Base-by-base conservation (phyloP, 2,329 filamentous ascomycete genomes). In the Ophiostoma triangulosporum region DNA sequence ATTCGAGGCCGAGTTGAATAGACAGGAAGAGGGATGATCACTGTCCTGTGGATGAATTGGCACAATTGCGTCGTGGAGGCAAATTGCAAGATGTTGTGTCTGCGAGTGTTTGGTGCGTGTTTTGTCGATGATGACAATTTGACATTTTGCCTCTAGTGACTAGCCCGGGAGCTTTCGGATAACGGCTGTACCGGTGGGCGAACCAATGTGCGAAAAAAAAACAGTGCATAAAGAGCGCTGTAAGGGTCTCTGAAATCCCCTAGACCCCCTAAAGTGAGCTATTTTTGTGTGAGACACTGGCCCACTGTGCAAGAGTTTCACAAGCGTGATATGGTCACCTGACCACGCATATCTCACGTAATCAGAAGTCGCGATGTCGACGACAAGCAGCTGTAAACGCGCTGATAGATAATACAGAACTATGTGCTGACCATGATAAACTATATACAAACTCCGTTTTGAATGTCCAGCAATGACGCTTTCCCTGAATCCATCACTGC, bases 111-210 rank as follows among this genome's bases (percentile, higher is more conserved):
- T 31, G 46, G 29, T 48, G 17, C n/a, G 46, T 33, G 46, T 48
- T 48, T 32, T 48, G 46, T 33, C 46, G 49, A 51, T 51, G 48
- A 54, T 33, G 38, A 46, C 46, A 48, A 31, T 48, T 49, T 27
- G 45, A 45, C 40, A 45, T 24, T 45, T 45, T 45, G 40, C 35
- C 24, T 24, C n/a, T n/a, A n/a, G n/a, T 46, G 24, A 15, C 15
- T 52, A 29, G 17, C 52, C 22, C 57, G 57, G 57, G 54, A 56
- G 55, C 57, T 57, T 54, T 58, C 57, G 57, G 57, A 53, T 58
- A 52, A 35, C 53, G 53, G 55, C 46, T 48, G 24, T 51, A 57
- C 31, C 32, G 29, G 29, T 15, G 46, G 33, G 46, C 27, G 46
- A 48, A 33, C 27, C 17, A 32, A 11, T 22, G 46, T 43, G 38